Conservation (phyloP, 1,284 basidiomycete species). For the Mycena sp. region DNA sequence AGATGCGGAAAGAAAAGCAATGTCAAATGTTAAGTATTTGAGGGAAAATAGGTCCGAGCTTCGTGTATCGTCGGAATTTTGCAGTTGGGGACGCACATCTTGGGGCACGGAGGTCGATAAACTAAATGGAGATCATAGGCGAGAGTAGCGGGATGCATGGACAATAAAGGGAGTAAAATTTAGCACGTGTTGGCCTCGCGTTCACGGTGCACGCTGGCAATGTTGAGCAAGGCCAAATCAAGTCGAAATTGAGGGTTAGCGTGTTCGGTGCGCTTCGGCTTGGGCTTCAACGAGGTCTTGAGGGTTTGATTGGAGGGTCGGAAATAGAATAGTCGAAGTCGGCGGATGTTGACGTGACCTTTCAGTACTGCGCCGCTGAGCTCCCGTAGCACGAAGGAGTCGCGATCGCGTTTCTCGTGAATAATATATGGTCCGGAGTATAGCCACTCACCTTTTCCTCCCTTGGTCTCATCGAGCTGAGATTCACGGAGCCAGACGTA, state of each 20-base stretch:
- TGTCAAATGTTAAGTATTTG: not conserved
- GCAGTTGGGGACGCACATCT: too few species aligned
- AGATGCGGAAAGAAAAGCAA: too few species aligned
- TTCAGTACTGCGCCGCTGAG: conserved; percentile 38
- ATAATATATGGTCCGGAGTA: conserved; percentile 45
- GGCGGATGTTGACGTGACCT: conserved; percentile 31
- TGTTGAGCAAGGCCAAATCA: too few species aligned
- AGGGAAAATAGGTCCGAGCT: not conserved
- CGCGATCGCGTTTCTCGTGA: conserved; percentile 24
- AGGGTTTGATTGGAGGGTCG: conserved; percentile 36
- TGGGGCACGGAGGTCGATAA: too few species aligned
- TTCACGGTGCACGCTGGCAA: too few species aligned
- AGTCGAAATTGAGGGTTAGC: not conserved
- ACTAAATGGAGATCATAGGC: too few species aligned
- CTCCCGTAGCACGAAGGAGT: conserved; percentile 36
- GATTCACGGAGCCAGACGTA: conserved; percentile 43
- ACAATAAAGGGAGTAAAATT: not conserved
- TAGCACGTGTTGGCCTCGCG: not conserved
- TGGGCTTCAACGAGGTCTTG: not conserved
- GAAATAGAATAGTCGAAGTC: conserved; percentile 41
- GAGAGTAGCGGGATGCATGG: too few species aligned
- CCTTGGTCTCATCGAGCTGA: conserved; percentile 39
- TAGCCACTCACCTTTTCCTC: conserved; percentile 36
- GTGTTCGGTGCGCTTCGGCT: not conserved
- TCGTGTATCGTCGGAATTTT: too few species aligned